Evolutionary conservation across 768 basidiomycete species (phyloP), one percentile per base, ranked within the genome.

Genomic region (Aureoboletus auriporus): DNA sequence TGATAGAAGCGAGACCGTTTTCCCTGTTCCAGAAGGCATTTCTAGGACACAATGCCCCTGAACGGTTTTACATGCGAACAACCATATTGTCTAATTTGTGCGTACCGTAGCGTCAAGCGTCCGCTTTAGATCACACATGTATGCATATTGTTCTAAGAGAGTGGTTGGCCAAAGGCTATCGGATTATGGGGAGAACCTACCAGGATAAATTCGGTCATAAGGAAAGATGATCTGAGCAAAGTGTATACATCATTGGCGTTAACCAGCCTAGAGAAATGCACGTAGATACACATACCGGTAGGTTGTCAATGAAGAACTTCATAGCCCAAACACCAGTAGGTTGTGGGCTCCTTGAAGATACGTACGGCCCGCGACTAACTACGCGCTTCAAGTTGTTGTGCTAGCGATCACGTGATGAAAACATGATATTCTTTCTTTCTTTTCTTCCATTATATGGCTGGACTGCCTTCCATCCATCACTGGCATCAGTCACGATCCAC

Each of bases 21-120:
- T 99, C 20, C 96, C 96, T 17, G 96, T 99, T 13, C 96, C 96
- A 10, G 96, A 98, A 53, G 96, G 96, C 96, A 99, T 99, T 74
- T 99, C 96, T 33, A 99, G 78, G n/a, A 98, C 92, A 66, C 96
- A 97, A 58, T 99, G 96, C 42, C 96, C 96, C 93, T 98, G 62
- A 33, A 57, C 33, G 37, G 34, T 30, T 50, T 39, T 12, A n/a
- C 13, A 27, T 50, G 34, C 40, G 34, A 23, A 34, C 47, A 42
- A n/a, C 16, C 20, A 42, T 28, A 14, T 27, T 31, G 37, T n/a
- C 36, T 8, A 14, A 17, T 31, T 31, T 26, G 29, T 39, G 60
- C 73, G 52, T 67, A 93, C 94, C 51, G 90, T 86, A 31, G 93
- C 94, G 70, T 99, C 96, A 14, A 99, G 78, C 2, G 95, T 93